A percentile compares a stretch with the other conserved stretches of the same genome.
Evolutionary conservation across 192 early-diverging fungal species (phyloP).

Genomic region (Coemansia sp.): DNA sequence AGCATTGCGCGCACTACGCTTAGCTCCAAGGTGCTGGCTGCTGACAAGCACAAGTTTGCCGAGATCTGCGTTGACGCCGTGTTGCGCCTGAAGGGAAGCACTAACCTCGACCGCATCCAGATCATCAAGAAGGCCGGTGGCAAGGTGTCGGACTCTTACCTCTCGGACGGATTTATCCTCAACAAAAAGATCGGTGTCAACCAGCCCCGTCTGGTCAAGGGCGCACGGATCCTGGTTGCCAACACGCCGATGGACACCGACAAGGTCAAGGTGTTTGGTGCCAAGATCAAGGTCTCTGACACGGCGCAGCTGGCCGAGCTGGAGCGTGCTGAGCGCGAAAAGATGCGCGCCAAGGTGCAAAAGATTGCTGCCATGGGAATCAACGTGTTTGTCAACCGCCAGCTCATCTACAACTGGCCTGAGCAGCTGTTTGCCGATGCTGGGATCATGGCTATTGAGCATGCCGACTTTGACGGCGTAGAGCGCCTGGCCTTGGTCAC

Average conservation of each 20-base stretch:
- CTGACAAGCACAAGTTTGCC: conserved; percentile 96
- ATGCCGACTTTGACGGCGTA: conserved; percentile 98
- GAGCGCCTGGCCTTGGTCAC: conserved; percentile 96
- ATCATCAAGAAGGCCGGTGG: conserved; percentile 99
- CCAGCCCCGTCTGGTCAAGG: conserved; percentile 94
- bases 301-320: conserved; percentile 97
- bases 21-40: conserved; percentile 92
- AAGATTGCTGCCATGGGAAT: conserved; percentile 97
- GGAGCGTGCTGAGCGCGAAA: conserved; percentile 96
- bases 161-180: conserved; percentile 96
- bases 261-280: conserved; percentile 99
- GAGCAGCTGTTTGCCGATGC: conserved; percentile 98
- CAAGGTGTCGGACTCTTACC: conserved; percentile 89
- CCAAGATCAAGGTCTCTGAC: conserved; percentile 91
- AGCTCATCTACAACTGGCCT: conserved; percentile 99
- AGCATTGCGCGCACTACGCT: conserved; percentile 98
- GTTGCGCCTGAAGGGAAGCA: conserved; percentile 90
- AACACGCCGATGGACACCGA: conserved; percentile 99
- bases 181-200: conserved; percentile 99
- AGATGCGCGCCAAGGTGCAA: conserved; percentile 98
- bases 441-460: conserved; percentile 95
- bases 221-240: conserved; percentile 94
- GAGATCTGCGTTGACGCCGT: conserved; percentile 96
- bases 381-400: conserved; percentile 99
- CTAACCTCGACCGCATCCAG: conserved; percentile 98